Evolutionary conservation across 1,284 basidiomycete species (phyloP), one percentile per base, ranked within the genome.

Genomic region (Rhodotorula sp.): DNA sequence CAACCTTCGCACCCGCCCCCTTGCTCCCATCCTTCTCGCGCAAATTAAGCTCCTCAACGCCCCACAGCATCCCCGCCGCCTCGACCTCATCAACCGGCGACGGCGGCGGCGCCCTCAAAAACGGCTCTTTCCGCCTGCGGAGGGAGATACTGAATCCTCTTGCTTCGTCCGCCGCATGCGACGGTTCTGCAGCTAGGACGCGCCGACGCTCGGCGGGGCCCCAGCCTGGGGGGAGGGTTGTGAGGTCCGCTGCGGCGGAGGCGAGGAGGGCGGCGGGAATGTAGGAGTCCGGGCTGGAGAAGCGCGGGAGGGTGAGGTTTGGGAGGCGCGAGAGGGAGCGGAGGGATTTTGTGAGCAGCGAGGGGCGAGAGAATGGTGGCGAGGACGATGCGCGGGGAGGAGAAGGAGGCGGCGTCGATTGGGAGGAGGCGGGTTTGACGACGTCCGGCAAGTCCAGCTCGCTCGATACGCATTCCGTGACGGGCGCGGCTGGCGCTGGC

Each of bases 331-430:
- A 59, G 65, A 74, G 68, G 1, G 70, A 68, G 4, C 68, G 64
- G 1, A 74, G 59, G 10, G 73, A 74, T 37, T 70, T 72, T 16
- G 73, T 70, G 18, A 74, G 62, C 24, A 74, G 62, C 13, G 64
- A 58, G 8, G 66, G 55, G 2, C 62, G 51, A 0, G 46, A 30
- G 1, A 51, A n/a, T 13, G 51, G 24, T 3, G 34, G 18, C 2
- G 59, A 22, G 5, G 47, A 11, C 2, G 60, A 37, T 1, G 51
- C 26, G 4, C 59, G 54, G 47, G 55, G 30, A 1, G 60, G 53
- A 0, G 56, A 48, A 0, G 48, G 22, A 2, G 57, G 66, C 11
- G 62, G 53, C 3, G 53, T 46, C 15, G 58, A 59, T 7, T 48
- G 26, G 24, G 46, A 28, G 11, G 55, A 57, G 10, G 67, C 40